phyloP scores from a whole-genome alignment of 257 asterid genomes.

The Rehmannia glutinosa region DNA sequence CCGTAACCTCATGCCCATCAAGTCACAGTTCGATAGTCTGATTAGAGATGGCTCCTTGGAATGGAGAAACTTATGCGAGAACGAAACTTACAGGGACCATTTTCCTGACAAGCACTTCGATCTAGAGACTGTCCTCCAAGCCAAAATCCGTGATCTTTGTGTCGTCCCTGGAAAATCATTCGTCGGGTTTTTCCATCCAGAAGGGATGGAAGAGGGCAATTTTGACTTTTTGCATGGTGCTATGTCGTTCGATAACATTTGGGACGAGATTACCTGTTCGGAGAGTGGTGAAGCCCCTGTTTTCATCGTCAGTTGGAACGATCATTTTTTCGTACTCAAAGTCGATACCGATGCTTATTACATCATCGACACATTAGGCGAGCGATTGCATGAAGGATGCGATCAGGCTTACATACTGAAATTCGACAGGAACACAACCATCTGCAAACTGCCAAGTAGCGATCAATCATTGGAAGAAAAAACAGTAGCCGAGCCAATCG shows the following conservation, averaged over 20 bases:
- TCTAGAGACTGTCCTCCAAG: slow-evolving; percentile 82
- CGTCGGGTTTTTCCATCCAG: slow-evolving; percentile 84
- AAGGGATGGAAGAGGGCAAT: slow-evolving; percentile 58
- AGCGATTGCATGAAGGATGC: slow-evolving; percentile 91
- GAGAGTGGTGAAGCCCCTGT: slow-evolving; percentile 47
- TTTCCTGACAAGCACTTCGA: slow-evolving; percentile 97
- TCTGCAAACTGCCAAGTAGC: slow-evolving; percentile 41
- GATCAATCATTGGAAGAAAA: slow-evolving; percentile 43
- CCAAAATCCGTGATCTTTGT: slow-evolving; percentile 57
- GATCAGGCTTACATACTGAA: slow-evolving; percentile 83
- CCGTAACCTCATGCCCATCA: slow-evolving; percentile 69
- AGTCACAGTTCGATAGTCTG: slow-evolving; percentile 79
- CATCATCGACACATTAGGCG: slow-evolving; percentile 89
- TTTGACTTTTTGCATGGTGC: slow-evolving; percentile 88
- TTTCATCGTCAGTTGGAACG: slow-evolving; percentile 92
- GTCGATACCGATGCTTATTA: slow-evolving; percentile 73
- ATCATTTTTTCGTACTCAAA: slow-evolving; percentile 87
- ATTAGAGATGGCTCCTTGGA: slow-evolving; percentile 90
- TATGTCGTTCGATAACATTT: slow-evolving; percentile 85
- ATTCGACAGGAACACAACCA: slow-evolving; percentile 55
- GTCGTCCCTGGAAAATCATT: slow-evolving; percentile 74
- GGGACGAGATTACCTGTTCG: slow-evolving; percentile 73
- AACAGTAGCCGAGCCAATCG: slow-evolving; percentile 25
- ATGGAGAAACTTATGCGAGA: slow-evolving; percentile 89
- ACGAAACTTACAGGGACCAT: slow-evolving; percentile 50